A percentile compares a stretch with the other conserved stretches of the same genome.
Evolutionary conservation across 2,329 filamentous ascomycete species (phyloP).

Genomic region (Aspergillus bombycis): DNA sequence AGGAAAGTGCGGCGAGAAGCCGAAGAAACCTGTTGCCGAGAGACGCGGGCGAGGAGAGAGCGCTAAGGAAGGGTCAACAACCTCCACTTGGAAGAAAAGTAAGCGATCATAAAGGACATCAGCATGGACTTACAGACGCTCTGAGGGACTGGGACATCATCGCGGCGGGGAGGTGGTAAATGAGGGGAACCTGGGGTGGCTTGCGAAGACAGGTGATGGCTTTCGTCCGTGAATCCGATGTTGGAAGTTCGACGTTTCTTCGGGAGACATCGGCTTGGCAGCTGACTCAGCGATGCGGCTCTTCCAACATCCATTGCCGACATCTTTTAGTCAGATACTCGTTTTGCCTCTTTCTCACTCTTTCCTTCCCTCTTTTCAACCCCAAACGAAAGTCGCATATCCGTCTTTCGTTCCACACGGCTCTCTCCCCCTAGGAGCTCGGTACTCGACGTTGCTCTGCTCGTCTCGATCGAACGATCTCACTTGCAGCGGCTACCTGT

Average conservation of each 20-base stretch:
- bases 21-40: constrained; percentile 59
- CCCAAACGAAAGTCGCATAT: constrained; percentile 17
- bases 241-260: constrained; percentile 31
- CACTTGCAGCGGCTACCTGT: constrained; percentile 29
- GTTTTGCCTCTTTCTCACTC: constrained; percentile 11
- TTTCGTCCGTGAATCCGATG: constrained; percentile 24
- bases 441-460: constrained; percentile 28
- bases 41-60: constrained; percentile 63
- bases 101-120: neutral
- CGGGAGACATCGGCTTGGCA: constrained; percentile 32
- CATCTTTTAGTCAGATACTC: constrained; percentile 2
- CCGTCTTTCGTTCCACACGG: constrained; percentile 22
- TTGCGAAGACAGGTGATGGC: constrained; percentile 23
- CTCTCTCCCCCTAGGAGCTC: constrained; percentile 35
- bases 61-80: constrained; percentile 49
- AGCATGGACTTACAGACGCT: constrained; percentile 56
- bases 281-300: constrained; percentile 32
- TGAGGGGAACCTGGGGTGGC: constrained; percentile 29
- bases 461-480: constrained; percentile 20
- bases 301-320: constrained; percentile 6
- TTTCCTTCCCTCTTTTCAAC: constrained; percentile 17
- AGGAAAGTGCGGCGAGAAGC: constrained; percentile 66
- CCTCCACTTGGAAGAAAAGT: neutral
- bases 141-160: constrained; percentile 66
- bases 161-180: constrained; percentile 36